These are phyloP conservation scores for Luffa acutangula DNA, from an alignment of 306 rosid genomes.

Conservation along the genomic window DNA sequence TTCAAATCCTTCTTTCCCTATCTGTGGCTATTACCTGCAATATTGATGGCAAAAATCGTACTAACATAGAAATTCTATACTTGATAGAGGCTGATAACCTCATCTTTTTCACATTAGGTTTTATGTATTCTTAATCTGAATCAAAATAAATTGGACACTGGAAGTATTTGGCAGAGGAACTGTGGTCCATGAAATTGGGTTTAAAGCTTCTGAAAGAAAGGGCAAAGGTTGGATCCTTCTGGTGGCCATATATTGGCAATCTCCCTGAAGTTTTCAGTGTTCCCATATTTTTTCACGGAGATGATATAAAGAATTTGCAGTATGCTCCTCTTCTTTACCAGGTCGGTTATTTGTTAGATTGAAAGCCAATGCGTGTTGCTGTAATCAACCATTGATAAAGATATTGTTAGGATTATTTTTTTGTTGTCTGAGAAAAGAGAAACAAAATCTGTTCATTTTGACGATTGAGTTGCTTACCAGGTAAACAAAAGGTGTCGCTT, in stretches of 20 bases:
- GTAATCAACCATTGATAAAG: background rate
- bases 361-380: background rate
- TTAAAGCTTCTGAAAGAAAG: constrained; percentile 91
- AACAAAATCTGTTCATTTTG: background rate
- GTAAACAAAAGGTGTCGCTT: constrained; percentile 92
- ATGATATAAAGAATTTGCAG: constrained; percentile 82
- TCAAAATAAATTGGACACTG: constrained; percentile 74
- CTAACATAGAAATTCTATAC: background rate
- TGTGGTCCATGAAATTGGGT: constrained; percentile 96
- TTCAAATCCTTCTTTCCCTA: background rate
- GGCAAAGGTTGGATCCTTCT: constrained; percentile 83
- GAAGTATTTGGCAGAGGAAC: constrained; percentile 97
- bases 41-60: background rate
- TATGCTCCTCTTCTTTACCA: constrained; percentile 95
- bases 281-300: constrained; percentile 82
- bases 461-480: constrained; percentile 26
- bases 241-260: constrained; percentile 94
- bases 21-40: background rate
- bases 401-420: background rate
- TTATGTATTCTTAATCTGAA: constrained; percentile 49
- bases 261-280: constrained; percentile 64
- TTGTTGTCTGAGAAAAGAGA: background rate
- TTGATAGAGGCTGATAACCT: constrained; percentile 31
- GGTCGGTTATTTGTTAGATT: constrained; percentile 28
- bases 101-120: constrained; percentile 31